A percentile compares a stretch with the other conserved stretches of the same genome.
These are phyloP conservation scores for Pneumocystis oryctolagi DNA, from an alignment of 1,139 yeast species.

Conservation along the genomic window DNA sequence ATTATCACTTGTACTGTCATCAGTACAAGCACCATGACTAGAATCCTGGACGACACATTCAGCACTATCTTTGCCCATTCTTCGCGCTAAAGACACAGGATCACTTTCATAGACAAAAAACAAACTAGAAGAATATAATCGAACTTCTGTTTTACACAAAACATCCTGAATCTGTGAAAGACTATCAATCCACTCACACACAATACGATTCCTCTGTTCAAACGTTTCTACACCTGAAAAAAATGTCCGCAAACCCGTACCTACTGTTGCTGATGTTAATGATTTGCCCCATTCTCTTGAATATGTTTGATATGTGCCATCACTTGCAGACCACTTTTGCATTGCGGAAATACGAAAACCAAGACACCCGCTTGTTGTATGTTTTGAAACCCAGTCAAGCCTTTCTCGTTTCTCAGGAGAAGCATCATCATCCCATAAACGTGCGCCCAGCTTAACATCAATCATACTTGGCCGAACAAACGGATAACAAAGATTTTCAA, in stretches of 20 bases:
- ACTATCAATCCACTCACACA: conserved; percentile 37
- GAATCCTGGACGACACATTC: not conserved
- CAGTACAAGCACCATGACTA: not conserved
- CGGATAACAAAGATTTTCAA: conserved; percentile 54
- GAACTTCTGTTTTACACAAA: conserved; percentile 43
- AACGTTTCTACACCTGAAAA: conserved; percentile 27
- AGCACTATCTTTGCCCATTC: conserved; percentile 17
- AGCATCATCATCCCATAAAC: conserved; percentile 50
- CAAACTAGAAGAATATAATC: conserved; percentile 62
- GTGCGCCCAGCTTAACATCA: conserved; percentile 69
- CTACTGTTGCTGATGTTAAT: conserved; percentile 33
- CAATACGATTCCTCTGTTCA: conserved; percentile 24
- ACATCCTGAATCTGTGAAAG: conserved; percentile 53
- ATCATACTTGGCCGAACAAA: conserved; percentile 53
- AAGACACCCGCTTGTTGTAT: conserved; percentile 69
- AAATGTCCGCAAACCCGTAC: conserved; percentile 37
- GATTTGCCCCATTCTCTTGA: conserved; percentile 61
- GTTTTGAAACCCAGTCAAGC: conserved; percentile 43
- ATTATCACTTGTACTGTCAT: not conserved
- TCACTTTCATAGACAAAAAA: conserved; percentile 65
- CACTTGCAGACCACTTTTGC: conserved; percentile 36
- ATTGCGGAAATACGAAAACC: conserved; percentile 77
- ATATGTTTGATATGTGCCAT: conserved; percentile 33
- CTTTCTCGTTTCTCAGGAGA: conserved; percentile 45
- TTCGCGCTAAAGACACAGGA: conserved; percentile 22